Percentiles rank a stretch among this genome's conserved stretches.
Conservation (phyloP, 1,284 basidiomycete genomes). For the Microbotryum silenes-acaulis region DNA sequence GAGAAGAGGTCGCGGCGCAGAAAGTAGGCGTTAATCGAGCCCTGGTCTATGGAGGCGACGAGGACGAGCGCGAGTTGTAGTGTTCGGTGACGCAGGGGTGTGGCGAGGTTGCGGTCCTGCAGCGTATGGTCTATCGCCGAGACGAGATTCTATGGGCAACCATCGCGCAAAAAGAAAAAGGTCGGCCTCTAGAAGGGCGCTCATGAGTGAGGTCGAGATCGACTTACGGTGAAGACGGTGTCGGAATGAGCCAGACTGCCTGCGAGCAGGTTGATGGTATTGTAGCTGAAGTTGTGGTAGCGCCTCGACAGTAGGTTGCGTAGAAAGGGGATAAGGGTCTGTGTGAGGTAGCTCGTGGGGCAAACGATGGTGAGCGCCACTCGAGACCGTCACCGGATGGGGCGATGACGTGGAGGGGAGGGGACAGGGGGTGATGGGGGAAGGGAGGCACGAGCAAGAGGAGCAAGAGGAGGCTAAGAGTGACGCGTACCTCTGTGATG, state of each 20-base stretch:
- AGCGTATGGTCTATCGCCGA: slow-evolving; percentile 32
- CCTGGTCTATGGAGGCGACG: slow-evolving; percentile 32
- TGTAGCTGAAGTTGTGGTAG: slow-evolving; percentile 29
- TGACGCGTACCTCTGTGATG: slow-evolving; percentile 24
- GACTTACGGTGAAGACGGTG: slow-evolving; percentile 30
- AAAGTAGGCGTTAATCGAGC: slow-evolving; percentile 36
- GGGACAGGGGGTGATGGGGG: background rate
- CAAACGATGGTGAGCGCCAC: background rate
- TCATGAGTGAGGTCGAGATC: background rate
- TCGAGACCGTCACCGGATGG: background rate
- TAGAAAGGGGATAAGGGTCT: slow-evolving; percentile 30
- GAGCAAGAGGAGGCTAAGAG: too few species aligned
- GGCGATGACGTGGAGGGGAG: background rate
- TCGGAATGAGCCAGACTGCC: slow-evolving; percentile 33
- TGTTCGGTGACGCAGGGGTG: slow-evolving; percentile 29
- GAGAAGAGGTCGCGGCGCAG: slow-evolving; percentile 37
- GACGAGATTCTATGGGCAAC: slow-evolving; percentile 33
- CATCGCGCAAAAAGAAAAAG: background rate
- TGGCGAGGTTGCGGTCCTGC: slow-evolving; percentile 21
- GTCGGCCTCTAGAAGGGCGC: background rate
- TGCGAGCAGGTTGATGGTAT: slow-evolving; percentile 33
- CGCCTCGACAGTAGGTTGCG: slow-evolving; percentile 17
- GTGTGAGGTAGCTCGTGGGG: background rate
- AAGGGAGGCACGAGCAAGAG: too few species aligned
- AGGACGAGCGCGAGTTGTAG: slow-evolving; percentile 34